Conservation (phyloP, 208 protist genomes). For the Leishmania arabica region DNA sequence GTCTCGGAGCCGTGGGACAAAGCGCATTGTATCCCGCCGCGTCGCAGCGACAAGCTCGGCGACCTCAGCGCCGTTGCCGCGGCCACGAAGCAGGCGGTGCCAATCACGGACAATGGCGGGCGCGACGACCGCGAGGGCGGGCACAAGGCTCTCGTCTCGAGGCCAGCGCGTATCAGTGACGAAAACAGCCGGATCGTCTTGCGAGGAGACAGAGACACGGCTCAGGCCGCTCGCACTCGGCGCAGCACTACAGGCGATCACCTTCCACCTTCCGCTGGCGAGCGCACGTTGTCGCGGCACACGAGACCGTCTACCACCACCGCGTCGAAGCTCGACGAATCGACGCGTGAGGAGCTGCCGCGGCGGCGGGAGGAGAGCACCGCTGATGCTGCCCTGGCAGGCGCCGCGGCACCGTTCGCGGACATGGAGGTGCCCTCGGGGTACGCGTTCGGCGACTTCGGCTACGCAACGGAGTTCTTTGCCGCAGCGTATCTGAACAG, state of each 20-base stretch:
- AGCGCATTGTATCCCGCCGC: background rate
- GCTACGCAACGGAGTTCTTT: constrained; percentile 9
- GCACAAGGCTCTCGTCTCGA: background rate
- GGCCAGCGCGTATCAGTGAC: background rate
- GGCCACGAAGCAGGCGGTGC: background rate
- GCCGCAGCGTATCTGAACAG: background rate
- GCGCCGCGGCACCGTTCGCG: background rate
- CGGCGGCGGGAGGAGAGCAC: background rate
- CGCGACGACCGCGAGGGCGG: background rate
- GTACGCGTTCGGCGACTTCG: constrained; percentile 11
- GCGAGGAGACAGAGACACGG: background rate
- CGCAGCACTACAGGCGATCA: background rate
- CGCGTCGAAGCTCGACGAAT: too few species aligned
- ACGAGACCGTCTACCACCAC: too few species aligned
- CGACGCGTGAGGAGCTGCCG: too few species aligned
- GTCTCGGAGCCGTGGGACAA: background rate
- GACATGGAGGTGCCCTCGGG: constrained; percentile 7
- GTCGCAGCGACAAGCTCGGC: background rate
- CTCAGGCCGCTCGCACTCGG: background rate
- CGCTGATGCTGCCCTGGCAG: background rate
- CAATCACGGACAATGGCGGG: background rate
- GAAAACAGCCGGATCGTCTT: background rate
- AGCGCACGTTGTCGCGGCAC: background rate
- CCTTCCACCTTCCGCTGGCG: background rate
- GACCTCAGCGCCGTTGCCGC: constrained; percentile 1